A percentile compares a stretch with the other conserved stretches of the same genome.
Conservation (phyloP, 2,329 filamentous ascomycete genomes). For the Cladosporium halotolerans region DNA sequence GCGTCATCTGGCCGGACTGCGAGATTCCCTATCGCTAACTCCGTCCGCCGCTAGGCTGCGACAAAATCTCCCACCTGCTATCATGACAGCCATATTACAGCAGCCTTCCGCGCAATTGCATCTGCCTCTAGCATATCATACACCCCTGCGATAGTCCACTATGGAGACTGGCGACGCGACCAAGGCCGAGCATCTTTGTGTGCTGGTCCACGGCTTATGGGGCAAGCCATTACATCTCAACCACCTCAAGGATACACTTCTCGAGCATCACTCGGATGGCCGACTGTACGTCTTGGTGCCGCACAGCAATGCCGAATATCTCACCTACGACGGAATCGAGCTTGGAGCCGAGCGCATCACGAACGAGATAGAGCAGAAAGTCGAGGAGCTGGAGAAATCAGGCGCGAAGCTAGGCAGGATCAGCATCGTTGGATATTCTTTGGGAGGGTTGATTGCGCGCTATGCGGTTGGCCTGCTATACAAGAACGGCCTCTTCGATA, state of each 20-base stretch:
- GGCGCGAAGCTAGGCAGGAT: slow-evolving; percentile 73
- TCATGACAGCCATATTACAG: no score
- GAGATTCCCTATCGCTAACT: not conserved
- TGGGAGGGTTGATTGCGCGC: slow-evolving; percentile 78
- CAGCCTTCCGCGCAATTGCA: not conserved
- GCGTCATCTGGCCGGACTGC: not conserved
- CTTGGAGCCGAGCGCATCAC: slow-evolving; percentile 61
- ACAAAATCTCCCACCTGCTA: not conserved
- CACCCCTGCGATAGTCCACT: not conserved
- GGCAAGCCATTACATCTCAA: slow-evolving; percentile 70
- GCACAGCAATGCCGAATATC: slow-evolving; percentile 66
- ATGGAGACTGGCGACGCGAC: slow-evolving; percentile 9
- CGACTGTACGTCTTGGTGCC: slow-evolving; percentile 64
- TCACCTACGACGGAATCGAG: slow-evolving; percentile 63
- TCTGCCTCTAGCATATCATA: not conserved
- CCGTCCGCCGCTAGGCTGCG: not conserved
- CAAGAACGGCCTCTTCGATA: slow-evolving; percentile 71
- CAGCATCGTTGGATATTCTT: slow-evolving; percentile 82
- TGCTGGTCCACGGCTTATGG: slow-evolving; percentile 75
- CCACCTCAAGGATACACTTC: slow-evolving; percentile 60
- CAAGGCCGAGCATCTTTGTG: slow-evolving; percentile 57
- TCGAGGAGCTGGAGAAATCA: slow-evolving; percentile 48
- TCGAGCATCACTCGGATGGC: slow-evolving; percentile 55
- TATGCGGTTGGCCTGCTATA: slow-evolving; percentile 82
- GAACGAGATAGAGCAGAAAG: slow-evolving; percentile 55